phyloP scores from a whole-genome alignment of 192 early-diverging fungal genomes.

The Cladochytrium replicatum region DNA sequence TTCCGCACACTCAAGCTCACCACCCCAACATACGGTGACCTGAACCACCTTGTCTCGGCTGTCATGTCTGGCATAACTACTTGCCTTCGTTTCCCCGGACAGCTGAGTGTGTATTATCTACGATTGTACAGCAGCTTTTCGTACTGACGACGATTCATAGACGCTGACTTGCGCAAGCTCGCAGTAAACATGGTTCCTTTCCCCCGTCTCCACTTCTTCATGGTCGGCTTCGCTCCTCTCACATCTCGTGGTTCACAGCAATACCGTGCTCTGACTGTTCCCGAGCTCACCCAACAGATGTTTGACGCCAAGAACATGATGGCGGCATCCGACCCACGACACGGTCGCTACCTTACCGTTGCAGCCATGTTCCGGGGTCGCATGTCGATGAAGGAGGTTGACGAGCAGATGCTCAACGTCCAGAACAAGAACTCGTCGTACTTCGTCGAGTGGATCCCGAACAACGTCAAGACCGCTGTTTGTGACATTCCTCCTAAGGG shows the following conservation, averaged over 20 bases:
- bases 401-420: conserved; percentile 93
- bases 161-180: conserved; percentile 49
- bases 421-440: conserved; percentile 93
- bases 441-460: conserved; percentile 99
- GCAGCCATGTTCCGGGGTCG: conserved; percentile 96
- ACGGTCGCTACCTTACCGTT: conserved; percentile 92
- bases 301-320: conserved; percentile 99
- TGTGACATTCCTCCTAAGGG: conserved; percentile 86
- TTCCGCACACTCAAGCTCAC: conserved; percentile 91
- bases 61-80: conserved; percentile 95
- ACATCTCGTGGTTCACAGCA: conserved; percentile 66
- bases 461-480: conserved; percentile 85
- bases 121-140: conserved; percentile 2
- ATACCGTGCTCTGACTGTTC: conserved; percentile 87
- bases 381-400: conserved; percentile 94
- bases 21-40: conserved; percentile 84
- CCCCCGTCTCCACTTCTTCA: conserved; percentile 98
- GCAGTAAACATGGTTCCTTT: conserved; percentile 81
- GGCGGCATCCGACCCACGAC: conserved; percentile 96
- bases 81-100: conserved; percentile 95
- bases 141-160: conserved; percentile 24
- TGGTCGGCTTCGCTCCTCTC: conserved; percentile 92
- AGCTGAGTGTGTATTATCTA: conserved; percentile 56
- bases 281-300: conserved; percentile 86
- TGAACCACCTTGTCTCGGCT: conserved; percentile 89